Evolutionary conservation across 345 rosid genomes (phyloP), one percentile per base, ranked within the genome.

Genomic region (Mangifera indica): DNA sequence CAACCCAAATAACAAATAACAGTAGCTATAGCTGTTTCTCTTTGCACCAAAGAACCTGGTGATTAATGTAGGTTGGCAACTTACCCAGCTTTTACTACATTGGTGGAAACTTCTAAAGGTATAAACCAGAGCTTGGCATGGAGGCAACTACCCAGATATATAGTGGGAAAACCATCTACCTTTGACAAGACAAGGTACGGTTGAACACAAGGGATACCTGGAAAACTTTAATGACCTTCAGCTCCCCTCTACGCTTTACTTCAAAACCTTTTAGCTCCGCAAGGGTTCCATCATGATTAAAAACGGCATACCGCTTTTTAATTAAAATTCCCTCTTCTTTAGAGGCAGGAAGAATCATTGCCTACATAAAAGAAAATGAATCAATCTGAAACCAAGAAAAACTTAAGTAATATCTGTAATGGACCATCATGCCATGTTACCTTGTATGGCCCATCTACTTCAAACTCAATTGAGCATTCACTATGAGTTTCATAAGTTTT

Each of bases 371-470:
- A 49, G 57, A 59, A 45, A 76, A 25, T 56, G 44, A 37, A 80
- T 61, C 25, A 63, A 63, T 25, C 72, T 81, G 63, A 77, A 26
- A 70, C 63, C 21, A 63, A 14, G 48, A 77, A 75, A 74, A 68
- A 67, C 60, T 25, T 59, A 77, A 63, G n/a, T 71, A 54, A 66
- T 68, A 72, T 72, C 54, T 54, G 20, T 34, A 51, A 32, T 14
- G 5, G 59, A 37, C 49, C 45, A 46, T 4, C 51, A 37, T 71
- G 63, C 26, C 24, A 58, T 14, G 71, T 76, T 88, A 91, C 98
- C 98, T 94, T 94, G 88, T 94, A 94, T 45, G 97, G 98, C 75
- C 98, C 98, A 87, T 94, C 98, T 77, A 94, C 98, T 87, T 94
- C 98, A 81, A 94, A 94, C 80, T 94, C 97, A 81, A 94, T 94